Evolutionary conservation across 257 asterid genomes (phyloP).

Genomic region (Nicotiana sylvestris): DNA sequence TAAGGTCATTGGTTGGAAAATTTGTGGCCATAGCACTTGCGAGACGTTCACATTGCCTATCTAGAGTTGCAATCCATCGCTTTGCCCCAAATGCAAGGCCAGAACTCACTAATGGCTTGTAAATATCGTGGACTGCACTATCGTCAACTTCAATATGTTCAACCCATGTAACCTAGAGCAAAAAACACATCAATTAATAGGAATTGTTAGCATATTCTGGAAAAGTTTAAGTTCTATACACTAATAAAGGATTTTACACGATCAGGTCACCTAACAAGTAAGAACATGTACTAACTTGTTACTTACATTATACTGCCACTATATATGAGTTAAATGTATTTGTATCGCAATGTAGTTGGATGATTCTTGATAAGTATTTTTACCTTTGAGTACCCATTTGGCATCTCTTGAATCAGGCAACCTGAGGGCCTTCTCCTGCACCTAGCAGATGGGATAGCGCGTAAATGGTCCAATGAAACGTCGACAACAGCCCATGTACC

Average conservation of each 20-base stretch:
- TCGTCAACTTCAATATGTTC: constrained; percentile 53
- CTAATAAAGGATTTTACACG: no score
- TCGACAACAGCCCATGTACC: constrained; percentile 53
- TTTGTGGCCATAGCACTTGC: constrained; percentile 4
- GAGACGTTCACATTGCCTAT: constrained; percentile 43
- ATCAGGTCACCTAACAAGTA: no score
- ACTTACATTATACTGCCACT: no score
- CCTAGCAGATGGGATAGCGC: background rate
- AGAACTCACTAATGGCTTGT: constrained; percentile 38
- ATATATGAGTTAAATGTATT: background rate
- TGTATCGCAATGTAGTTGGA: background rate
- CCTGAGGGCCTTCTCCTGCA: constrained; percentile 68
- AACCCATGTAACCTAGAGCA: constrained; percentile 47
- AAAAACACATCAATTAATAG: background rate
- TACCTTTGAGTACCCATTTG: constrained; percentile 52
- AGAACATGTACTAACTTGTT: no score
- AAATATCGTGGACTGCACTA: constrained; percentile 24
- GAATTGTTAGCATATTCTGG: background rate
- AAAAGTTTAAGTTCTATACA: no score
- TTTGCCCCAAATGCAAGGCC: constrained; percentile 62
- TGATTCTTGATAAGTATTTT: no score
- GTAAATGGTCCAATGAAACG: constrained; percentile 40
- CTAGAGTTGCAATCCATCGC: constrained; percentile 48
- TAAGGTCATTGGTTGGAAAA: constrained; percentile 6
- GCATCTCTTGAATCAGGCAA: constrained; percentile 40